Evolutionary conservation across 805 yeast species (phyloP), one percentile per base, ranked within the genome.

Genomic region (Nadsonia fulvescens): DNA sequence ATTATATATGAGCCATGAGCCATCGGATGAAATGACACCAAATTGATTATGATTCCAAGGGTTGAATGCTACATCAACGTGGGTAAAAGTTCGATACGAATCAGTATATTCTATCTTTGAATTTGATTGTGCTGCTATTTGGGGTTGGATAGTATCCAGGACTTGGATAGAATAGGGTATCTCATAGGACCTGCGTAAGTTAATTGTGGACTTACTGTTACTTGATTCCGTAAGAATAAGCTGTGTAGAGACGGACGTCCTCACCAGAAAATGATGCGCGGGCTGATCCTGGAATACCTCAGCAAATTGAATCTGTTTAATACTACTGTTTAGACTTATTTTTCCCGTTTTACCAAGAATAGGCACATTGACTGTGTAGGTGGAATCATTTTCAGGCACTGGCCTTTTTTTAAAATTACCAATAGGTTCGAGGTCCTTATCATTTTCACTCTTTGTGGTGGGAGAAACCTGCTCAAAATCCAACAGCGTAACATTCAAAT

Each of bases 1-100:
- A 12, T 37, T 34, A 48, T 51, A 58, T 4, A 52, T 16, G 4
- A 49, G 49, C 39, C 61, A 54, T 15, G 52, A 49, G 0, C 71
- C 71, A 15, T 47, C 43, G 5, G 52, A 38, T 36, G 64, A 70
- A 4, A 62, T 40, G 3, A 51, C 35, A 4, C 46, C 48, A 30
- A 60, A 36, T 14, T 37, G 36, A 7, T 34, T 29, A 28, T 34
- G 32, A 13, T 46, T 40, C 35, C 39, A 41, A 1, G 60, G 59
- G 29, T 49, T 49, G 31, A 58, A 56, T 3, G 41, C 22, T 10
- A 51, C 42, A 37, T 62, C 59, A 2, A 63, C 34, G 13, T 28
- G 32, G 8, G 11, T 15, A 9, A 21, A 18, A 25, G 7, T 12
- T 17, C 14, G 14, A 3, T 7, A 12, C 15, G 11, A 7, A 7